Base-by-base conservation (phyloP, 225 moss, liverwort and hornwort genomes). In the Marchantia paleacea region DNA sequence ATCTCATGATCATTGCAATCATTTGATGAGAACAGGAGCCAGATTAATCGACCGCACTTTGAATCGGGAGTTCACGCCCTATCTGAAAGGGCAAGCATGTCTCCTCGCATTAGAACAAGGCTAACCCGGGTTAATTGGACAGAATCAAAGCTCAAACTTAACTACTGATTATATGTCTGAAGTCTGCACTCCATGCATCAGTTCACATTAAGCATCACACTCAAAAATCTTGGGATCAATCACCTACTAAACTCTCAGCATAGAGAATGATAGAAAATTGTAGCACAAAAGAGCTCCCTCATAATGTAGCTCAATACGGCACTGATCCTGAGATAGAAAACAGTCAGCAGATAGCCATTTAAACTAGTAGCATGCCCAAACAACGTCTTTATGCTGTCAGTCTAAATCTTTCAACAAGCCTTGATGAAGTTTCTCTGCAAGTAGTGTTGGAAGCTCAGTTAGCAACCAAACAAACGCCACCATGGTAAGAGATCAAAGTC, bases 391-490 rank as follows among this genome's bases (percentile, higher is more conserved):
- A 49, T 62, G 63, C 52, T 48, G 77, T 20, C 65, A 73, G 74
- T 81, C 81, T 65, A 72, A 18, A 29, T n/a, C 75, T 55, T 60
- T 52, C 28, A 57, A 66, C 71, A 79, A 74, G 80, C 85, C 80
- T 55, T 58, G 79, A 57, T 75, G 82, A 31, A 77, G 73, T 16
- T 60, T 74, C 51, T 87, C 87, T 86, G 88, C 89, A 90, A 85
- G 83, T 88, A 87, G 76, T 79, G 78, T 54, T 75, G 81, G 88
- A 80, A 88, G 81, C 82, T 84, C 85, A 82, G 82, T 89, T 83
- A 89, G 91, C 85, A 87, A 84, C 89, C 88, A 88, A 85, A 85
- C 82, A 85, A 90, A 82, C 85, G 72, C 79, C 86, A 95, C 85
- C 87, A 95, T 84, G 80, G 55, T 54, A 68, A 81, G 62, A 22